These are phyloP conservation scores for Arabidopsis arenosa DNA, from an alignment of 345 rosid genomes.

Conservation along the genomic window DNA sequence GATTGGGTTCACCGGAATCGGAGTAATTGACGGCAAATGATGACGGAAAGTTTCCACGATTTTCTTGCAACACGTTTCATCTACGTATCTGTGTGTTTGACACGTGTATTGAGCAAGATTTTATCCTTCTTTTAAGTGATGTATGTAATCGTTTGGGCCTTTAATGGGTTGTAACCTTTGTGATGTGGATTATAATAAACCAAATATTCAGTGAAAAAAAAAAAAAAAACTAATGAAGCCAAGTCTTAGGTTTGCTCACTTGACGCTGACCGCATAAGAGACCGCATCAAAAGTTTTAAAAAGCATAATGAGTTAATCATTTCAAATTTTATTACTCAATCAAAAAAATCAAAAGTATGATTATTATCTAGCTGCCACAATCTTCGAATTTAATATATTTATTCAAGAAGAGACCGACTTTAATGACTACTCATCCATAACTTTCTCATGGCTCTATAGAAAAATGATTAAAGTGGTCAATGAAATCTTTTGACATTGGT, in stretches of 20 bases:
- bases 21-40: too few relatives aligned
- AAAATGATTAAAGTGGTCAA: background rate
- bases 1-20: too few relatives aligned
- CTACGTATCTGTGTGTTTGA: too few relatives aligned
- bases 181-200: too few relatives aligned
- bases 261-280: conserved; percentile 13
- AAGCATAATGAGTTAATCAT: background rate
- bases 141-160: too few relatives aligned
- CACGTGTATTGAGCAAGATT: too few relatives aligned
- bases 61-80: too few relatives aligned
- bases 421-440: background rate
- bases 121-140: too few relatives aligned
- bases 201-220: too few relatives aligned
- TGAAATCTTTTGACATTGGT: too few relatives aligned
- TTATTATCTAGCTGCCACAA: background rate
- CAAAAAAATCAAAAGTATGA: background rate
- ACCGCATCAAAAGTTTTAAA: background rate
- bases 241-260: background rate
- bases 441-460: background rate
- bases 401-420: background rate
- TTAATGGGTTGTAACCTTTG: too few relatives aligned
- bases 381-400: background rate
- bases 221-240: background rate
- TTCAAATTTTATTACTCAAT: background rate
- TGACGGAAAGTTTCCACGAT: too few relatives aligned